Base-by-base conservation (phyloP, 192 early-diverging fungal species). In the Mortierella antarctica region DNA sequence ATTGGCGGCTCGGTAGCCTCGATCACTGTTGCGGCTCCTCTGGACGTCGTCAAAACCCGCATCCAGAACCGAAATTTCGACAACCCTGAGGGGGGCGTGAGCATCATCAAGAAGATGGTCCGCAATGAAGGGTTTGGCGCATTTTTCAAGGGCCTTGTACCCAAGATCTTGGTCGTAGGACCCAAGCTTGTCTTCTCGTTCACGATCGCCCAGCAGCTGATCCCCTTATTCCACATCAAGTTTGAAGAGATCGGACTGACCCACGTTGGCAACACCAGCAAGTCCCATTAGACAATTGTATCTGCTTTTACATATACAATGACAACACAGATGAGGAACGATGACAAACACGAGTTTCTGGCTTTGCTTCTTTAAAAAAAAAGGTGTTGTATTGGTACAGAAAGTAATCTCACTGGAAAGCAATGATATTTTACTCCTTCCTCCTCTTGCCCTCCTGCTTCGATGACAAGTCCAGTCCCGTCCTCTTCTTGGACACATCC, bases 11-110 rank as follows among this genome's bases (percentile, higher is more conserved):
- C 97, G 31, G 88, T 96, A 17, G 96, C 97, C 15, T 95, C 93
- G 48, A 92, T 99, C 73, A 93, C 94, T 1, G 92, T 97, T 18
- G 94, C 97, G 20, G 95, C 96, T 15, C 97, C 97, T 56, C 87
- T 99, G 67, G 97, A 99, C 82, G 96, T 99, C 11, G 95, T 99
- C 86, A 99, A 99, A 89, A 99, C 97, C 7, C 92, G 97, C 44
- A 99, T 99, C 82, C 97, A 99, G 83, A 92, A 94, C 56, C 88
- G 92, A 51, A 92, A 95, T 64, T 93, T 91, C 78, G 95, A 94
- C n/a, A 88, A 88, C 67, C 95, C 94, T 13, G 93, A 96, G 79
- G 89, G 91, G 55, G 97, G 97, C 61, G 87, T 90, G 77, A 88
- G 87, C 44, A 96, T 99, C 74, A 83, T 99, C 59, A 86, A 82